Percentiles rank a stretch among this genome's conserved stretches.
Conservation (phyloP, 306 rosid genomes). For the Hippophae tibetana region DNA sequence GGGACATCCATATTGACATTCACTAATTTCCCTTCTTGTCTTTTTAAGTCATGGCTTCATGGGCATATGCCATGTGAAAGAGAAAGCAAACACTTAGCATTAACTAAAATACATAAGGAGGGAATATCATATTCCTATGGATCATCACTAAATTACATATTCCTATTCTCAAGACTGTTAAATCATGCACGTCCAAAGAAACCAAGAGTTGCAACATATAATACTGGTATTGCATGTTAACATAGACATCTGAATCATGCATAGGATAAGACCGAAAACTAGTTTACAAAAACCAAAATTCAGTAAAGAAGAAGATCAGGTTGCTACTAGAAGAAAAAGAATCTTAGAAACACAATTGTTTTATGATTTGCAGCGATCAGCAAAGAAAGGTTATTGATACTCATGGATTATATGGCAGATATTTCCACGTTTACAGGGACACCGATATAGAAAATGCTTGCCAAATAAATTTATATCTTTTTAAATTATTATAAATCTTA, state of each 20-base stretch:
- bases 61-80: conserved; percentile 39
- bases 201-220: conserved; percentile 19
- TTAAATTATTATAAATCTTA: too few relatives aligned
- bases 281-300: conserved; percentile 11
- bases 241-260: neutral
- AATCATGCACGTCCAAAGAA: conserved; percentile 45
- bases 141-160: conserved; percentile 21
- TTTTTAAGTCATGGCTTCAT: conserved; percentile 13
- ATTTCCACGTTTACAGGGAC: too few relatives aligned
- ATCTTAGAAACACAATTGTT: conserved; percentile 8
- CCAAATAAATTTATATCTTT: too few relatives aligned
- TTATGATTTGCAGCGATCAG: conserved; percentile 3
- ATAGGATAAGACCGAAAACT: neutral
- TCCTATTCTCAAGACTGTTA: conserved; percentile 22
- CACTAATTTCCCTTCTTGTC: conserved; percentile 24
- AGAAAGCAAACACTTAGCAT: conserved; percentile 29
- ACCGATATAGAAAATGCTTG: too few relatives aligned
- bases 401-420: too few relatives aligned
- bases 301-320: conserved; percentile 1
- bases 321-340: conserved; percentile 4
- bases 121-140: conserved; percentile 24
- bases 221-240: conserved; percentile 4
- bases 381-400: neutral
- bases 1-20: conserved; percentile 51
- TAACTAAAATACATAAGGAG: conserved; percentile 18